These are phyloP conservation scores for Xerocomellus intermedius DNA, from an alignment of 768 basidiomycete species.

Conservation along the genomic window DNA sequence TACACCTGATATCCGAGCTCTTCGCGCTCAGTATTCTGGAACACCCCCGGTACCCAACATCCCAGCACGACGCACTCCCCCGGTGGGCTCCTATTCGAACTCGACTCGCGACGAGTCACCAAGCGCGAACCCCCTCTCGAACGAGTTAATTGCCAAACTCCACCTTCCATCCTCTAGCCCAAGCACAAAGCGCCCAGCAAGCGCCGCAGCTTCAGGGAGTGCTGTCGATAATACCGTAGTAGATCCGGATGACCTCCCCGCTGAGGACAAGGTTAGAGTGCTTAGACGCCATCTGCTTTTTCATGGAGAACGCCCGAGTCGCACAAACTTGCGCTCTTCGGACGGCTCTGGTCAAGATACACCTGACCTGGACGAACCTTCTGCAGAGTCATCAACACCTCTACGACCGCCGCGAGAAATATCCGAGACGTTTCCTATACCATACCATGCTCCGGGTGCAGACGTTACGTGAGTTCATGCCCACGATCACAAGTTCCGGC, in stretches of 20 bases:
- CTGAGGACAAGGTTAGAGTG: constrained; percentile 82
- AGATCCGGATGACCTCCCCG: constrained; percentile 62
- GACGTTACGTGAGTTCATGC: constrained; percentile 80
- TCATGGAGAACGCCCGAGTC: constrained; percentile 52
- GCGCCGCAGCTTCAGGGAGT: constrained; percentile 29
- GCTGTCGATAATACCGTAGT: constrained; percentile 29
- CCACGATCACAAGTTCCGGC: constrained; percentile 10
- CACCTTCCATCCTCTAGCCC: constrained; percentile 34
- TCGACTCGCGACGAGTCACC: constrained; percentile 10
- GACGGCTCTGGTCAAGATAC: constrained; percentile 26
- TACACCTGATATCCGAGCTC: constrained; percentile 61
- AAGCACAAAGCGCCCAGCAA: constrained; percentile 35
- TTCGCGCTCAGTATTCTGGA: constrained; percentile 66
- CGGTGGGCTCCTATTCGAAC: constrained; percentile 15
- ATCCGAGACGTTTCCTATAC: constrained; percentile 79
- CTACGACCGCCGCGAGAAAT: constrained; percentile 40
- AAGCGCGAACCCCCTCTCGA: neutral
- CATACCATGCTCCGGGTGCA: constrained; percentile 82
- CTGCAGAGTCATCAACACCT: constrained; percentile 26
- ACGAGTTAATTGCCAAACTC: constrained; percentile 15
- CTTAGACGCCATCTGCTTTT: constrained; percentile 79
- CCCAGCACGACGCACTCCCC: constrained; percentile 58
- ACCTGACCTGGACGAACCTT: constrained; percentile 16
- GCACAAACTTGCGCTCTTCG: constrained; percentile 22
- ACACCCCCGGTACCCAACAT: constrained; percentile 52